phyloP scores from a whole-genome alignment of 345 rosid genomes.

The Carallia brachiata region DNA sequence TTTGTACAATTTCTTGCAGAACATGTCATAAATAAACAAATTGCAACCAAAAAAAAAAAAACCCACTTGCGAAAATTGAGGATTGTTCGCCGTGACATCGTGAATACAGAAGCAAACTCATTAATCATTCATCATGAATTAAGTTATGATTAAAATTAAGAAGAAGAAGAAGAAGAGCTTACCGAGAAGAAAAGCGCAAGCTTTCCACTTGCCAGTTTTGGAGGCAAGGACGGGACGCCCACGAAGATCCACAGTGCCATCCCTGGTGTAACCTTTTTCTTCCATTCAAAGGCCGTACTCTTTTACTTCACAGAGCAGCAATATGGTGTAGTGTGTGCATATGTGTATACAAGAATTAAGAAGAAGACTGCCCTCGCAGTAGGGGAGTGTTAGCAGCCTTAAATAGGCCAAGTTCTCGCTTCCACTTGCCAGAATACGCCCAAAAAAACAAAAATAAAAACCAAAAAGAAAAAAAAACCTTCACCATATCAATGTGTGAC shows the following conservation, averaged over 20 bases:
- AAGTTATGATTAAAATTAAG: neutral
- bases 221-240: constrained; percentile 67
- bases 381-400: neutral
- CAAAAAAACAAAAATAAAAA: too few relatives aligned
- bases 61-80: too few relatives aligned
- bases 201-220: constrained; percentile 82
- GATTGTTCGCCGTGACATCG: too few relatives aligned
- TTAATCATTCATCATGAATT: neutral
- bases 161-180: constrained; percentile 4
- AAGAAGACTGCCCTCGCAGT: neutral
- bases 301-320: too few relatives aligned
- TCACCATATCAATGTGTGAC: too few relatives aligned
- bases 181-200: constrained; percentile 89
- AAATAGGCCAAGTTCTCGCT: constrained; percentile 4
- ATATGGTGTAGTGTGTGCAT: too few relatives aligned
- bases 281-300: constrained; percentile 38
- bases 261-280: constrained; percentile 57
- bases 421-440: neutral
- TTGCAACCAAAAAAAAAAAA: too few relatives aligned
- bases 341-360: neutral
- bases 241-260: constrained; percentile 79
- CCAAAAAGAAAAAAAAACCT: too few relatives aligned
- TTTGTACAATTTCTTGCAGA: too few relatives aligned
- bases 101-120: too few relatives aligned
- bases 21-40: too few relatives aligned